A percentile compares a stretch with the other conserved stretches of the same genome.
These are phyloP conservation scores for Nakataea oryzae DNA, from an alignment of 2,329 filamentous ascomycete genomes.

Conservation along the genomic window DNA sequence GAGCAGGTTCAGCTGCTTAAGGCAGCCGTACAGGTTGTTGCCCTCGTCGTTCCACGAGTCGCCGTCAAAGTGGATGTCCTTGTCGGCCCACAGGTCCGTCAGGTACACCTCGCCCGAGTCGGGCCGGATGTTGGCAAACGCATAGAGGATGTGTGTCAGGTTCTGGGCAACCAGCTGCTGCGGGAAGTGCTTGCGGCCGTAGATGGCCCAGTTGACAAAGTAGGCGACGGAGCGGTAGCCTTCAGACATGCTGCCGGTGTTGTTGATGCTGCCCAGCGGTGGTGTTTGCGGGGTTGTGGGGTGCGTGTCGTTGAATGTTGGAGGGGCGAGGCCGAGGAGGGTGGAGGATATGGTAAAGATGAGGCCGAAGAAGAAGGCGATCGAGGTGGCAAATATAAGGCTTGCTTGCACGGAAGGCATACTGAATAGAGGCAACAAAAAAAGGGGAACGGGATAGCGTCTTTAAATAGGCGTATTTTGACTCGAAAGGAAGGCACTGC, in stretches of 20 bases:
- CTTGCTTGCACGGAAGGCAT: not conserved
- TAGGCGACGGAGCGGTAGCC: slow-evolving; percentile 61
- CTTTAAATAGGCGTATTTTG: not conserved
- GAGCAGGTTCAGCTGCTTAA: slow-evolving; percentile 79
- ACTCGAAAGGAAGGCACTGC: no score
- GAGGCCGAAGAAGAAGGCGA: not conserved
- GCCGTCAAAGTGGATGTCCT: slow-evolving; percentile 63
- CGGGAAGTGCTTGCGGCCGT: slow-evolving; percentile 74
- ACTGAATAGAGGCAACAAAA: not conserved
- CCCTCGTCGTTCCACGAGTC: slow-evolving; percentile 62
- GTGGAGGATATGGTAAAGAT: not conserved
- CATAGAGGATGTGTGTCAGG: slow-evolving; percentile 81
- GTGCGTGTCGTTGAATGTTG: not conserved
- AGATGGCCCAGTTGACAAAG: slow-evolving; percentile 78
- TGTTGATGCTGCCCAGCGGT: not conserved
- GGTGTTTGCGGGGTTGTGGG: not conserved
- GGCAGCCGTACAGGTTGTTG: slow-evolving; percentile 76
- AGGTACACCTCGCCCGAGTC: slow-evolving; percentile 69
- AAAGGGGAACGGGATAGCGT: not conserved
- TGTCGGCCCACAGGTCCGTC: slow-evolving; percentile 55
- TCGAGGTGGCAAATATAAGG: not conserved
- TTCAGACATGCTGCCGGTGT: slow-evolving; percentile 20
- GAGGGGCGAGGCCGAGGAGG: not conserved
- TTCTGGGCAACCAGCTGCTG: slow-evolving; percentile 72
- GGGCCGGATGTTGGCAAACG: slow-evolving; percentile 77